Evolutionary conservation across 2,329 filamentous ascomycete species (phyloP).

Genomic region (Chrysoporthe deuterocubensis): DNA sequence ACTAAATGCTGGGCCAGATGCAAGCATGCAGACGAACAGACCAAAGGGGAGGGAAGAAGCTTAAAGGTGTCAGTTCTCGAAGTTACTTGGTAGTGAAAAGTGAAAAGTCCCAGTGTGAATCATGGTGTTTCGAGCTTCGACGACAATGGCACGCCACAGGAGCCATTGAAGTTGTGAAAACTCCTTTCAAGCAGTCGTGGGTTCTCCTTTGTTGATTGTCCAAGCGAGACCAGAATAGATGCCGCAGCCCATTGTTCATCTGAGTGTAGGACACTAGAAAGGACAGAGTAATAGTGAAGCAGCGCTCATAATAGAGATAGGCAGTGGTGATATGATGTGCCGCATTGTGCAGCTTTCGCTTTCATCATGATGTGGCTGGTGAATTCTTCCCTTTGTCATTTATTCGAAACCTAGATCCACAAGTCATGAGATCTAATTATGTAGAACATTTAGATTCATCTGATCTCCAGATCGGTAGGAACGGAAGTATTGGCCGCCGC

Average conservation of each 20-base stretch:
- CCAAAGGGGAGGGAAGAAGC: background rate
- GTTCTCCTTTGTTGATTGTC: background rate
- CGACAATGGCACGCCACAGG: conserved; percentile 7
- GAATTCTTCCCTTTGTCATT: too few species aligned
- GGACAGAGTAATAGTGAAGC: background rate
- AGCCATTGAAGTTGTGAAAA: conserved; percentile 1
- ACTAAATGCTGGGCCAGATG: background rate
- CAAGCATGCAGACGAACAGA: background rate
- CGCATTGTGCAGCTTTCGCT: background rate
- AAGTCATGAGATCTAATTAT: background rate
- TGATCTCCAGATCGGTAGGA: background rate
- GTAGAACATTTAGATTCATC: background rate
- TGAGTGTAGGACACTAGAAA: background rate
- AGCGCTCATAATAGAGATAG: background rate
- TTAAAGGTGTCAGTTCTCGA: background rate
- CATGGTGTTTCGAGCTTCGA: conserved; percentile 10
- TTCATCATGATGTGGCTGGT: background rate
- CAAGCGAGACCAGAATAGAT: background rate
- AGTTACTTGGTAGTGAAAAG: background rate
- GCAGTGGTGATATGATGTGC: background rate
- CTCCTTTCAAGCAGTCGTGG: background rate
- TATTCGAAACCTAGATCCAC: background rate
- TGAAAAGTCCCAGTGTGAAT: background rate
- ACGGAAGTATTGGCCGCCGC: too few species aligned
- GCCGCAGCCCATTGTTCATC: background rate